phyloP scores from a whole-genome alignment of 495 filamentous ascomycete genomes.

The Niebla homalea region DNA sequence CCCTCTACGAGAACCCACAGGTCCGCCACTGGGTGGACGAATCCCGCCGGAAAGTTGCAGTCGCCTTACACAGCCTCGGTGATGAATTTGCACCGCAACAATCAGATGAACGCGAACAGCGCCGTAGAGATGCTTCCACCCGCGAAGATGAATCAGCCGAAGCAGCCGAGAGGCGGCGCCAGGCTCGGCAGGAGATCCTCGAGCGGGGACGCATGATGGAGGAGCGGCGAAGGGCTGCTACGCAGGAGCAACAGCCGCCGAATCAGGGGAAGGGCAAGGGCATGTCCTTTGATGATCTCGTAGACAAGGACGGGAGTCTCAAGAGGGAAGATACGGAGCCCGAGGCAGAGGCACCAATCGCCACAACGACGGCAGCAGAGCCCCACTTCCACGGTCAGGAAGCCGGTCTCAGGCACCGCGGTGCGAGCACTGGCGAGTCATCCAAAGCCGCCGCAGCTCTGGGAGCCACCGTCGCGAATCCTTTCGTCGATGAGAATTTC shows the following conservation, averaged over 20 bases:
- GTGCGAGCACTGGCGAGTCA: constrained; percentile 9
- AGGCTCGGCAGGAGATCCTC: constrained; percentile 60
- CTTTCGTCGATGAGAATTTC: constrained; percentile 40
- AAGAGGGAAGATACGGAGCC: constrained; percentile 12
- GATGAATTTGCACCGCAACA: constrained; percentile 53
- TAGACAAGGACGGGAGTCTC: constrained; percentile 40
- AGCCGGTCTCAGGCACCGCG: constrained; percentile 31
- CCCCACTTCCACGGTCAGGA: constrained; percentile 19
- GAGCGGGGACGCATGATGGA: constrained; percentile 41
- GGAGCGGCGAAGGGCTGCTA: constrained; percentile 19
- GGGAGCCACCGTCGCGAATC: constrained; percentile 41
- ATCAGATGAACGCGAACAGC: constrained; percentile 2
- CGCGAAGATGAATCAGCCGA: constrained; percentile 45
- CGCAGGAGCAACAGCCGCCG: neutral
- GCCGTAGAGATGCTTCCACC: constrained; percentile 32
- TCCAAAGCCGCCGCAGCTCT: constrained; percentile 36
- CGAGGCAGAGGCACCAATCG: constrained; percentile 5
- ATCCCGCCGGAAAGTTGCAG: constrained; percentile 63
- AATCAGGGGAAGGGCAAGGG: constrained; percentile 18
- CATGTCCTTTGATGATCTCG: constrained; percentile 37
- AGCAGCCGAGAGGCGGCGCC: constrained; percentile 54
- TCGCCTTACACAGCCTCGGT: constrained; percentile 63
- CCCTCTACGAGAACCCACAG: constrained; percentile 74
- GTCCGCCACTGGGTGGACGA: constrained; percentile 62
- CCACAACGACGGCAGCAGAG: constrained; percentile 35